Evolutionary conservation across 177 flowering plant genomes (phyloP), one percentile per base, ranked within the genome.

Genomic region (Tripterygium wilfordii): DNA sequence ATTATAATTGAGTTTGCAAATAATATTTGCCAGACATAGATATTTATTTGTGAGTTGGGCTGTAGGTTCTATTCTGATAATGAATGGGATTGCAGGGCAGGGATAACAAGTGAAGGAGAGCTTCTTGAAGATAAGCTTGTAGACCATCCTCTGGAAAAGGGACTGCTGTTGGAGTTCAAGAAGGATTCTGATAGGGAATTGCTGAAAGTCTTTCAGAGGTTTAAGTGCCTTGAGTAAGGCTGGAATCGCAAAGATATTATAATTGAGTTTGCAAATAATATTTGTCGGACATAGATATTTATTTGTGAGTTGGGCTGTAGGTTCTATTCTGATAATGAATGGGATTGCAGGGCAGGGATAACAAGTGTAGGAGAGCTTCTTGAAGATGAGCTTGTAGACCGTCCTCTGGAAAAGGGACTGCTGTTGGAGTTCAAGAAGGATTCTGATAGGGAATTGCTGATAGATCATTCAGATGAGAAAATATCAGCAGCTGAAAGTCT

Each of bases 131-230:
- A 72, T 56, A 85, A 80, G 62, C 53, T 67, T 44, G 75, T 51
- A 36, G 83, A 85, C 62, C 57, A 52, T 52, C 54, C 53, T 26
- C 55, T 91, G 40, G 58, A 68, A 42, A 68, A 74, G 56, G 95
- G 98, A 2, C 25, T 76, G 25, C 65, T 88, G 49, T 64, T 91
- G 54, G 98, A 88, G 56, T 85, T 83, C 63, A 76, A 62, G 68
- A 91, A 91, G 64, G 98, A 91, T 57, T 49, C 90, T 21, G 96
- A 85, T n/a, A 80, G 89, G 67, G 48, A n/a, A n/a, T n/a, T n/a
- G n/a, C n/a, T n/a, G n/a, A n/a, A n/a, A n/a, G n/a, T n/a, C n/a
- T n/a, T n/a, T n/a, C n/a, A n/a, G n/a, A n/a, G n/a, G n/a, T n/a
- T n/a, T n/a, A n/a, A n/a, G n/a, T n/a, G n/a, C n/a, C n/a, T n/a